A percentile compares a stretch with the other conserved stretches of the same genome.
phyloP scores from a whole-genome alignment of 2,329 filamentous ascomycete genomes.

The Chrysoporthe puriensis region DNA sequence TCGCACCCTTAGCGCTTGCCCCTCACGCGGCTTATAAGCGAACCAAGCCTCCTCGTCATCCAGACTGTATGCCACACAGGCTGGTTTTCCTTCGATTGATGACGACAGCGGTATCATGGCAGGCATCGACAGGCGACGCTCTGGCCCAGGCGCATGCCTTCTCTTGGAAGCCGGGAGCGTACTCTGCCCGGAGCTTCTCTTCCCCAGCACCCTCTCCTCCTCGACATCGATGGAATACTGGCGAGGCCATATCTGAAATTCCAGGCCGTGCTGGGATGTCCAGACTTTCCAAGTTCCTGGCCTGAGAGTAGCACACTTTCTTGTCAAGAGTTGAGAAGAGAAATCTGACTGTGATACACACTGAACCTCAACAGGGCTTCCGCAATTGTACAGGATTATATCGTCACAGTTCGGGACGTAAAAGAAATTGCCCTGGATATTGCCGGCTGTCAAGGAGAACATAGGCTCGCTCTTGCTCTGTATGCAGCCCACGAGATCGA shows the following conservation, averaged over 20 bases:
- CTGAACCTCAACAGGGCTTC: not conserved
- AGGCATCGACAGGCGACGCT: not conserved
- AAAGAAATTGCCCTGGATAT: not conserved
- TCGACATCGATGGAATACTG: not conserved
- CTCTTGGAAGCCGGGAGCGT: not conserved
- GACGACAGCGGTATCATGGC: not conserved
- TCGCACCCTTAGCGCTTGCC: not conserved
- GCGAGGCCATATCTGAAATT: not conserved
- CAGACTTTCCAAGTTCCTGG: not conserved
- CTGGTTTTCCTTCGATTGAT: not conserved
- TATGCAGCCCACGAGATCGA: not conserved
- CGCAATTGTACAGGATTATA: not conserved
- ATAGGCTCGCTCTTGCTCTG: not conserved
- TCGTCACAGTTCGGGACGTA: conserved; percentile 8
- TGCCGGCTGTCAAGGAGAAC: not conserved
- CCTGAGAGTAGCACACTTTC: not conserved
- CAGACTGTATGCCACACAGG: not conserved
- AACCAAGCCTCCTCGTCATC: conserved; percentile 1
- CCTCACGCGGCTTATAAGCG: not conserved
- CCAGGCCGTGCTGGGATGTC: not conserved
- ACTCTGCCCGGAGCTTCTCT: not conserved
- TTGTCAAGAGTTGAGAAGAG: not conserved
- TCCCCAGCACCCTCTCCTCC: not conserved
- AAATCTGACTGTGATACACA: not conserved
- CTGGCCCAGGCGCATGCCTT: not conserved